Base-by-base conservation (phyloP, 129 eudicot species). In the Erigeron canadensis region DNA sequence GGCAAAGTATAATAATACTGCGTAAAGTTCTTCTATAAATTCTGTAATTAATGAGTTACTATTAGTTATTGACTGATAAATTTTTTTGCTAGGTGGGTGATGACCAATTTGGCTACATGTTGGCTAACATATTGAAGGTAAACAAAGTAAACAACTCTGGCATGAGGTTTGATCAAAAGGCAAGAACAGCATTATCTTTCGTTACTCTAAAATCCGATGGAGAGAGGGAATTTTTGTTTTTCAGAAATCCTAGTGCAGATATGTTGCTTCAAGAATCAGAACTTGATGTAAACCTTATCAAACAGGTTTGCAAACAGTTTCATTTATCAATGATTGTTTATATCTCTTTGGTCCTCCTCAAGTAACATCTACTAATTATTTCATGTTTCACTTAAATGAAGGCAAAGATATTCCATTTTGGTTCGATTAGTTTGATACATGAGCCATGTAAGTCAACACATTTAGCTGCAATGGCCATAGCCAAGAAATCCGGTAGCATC, bases 401-500 rank as follows among this genome's bases (percentile, higher is more conserved):
- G 96, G 91, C 89, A 21, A 77, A 74, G 34, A 83, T 90, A 75
- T 90, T 90, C 66, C 96, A 90, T 58, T 90, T 79, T 77, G 95
- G 96, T 63, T 90, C 96, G 8, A 87, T 87, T 54, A 90, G 89
- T 77, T 87, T 90, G 75, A 90, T 87, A 51, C 75, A 85, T 9
- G 96, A 87, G 73, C 96, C 96, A 16, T 90, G 96, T 84, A 87
- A 77, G 42, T 84, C 95, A 38, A 66, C 96, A 38, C 95, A 90
- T 46, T 82, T 79, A 75, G 88, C 88, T 83, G 96, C 96, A 46
- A 85, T 90, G 87, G 79, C 70, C 3, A 72, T 87, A 68, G 95
- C 88, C 57, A 90, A 85, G 69, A 68, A 77, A 66, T 77, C 86
- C 10, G 91, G 91, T 63, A 28, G 83, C 71, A 61, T 90, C 23